phyloP scores from a whole-genome alignment of 73 alveolate species.

The Symbiodinium pilosum region DNA sequence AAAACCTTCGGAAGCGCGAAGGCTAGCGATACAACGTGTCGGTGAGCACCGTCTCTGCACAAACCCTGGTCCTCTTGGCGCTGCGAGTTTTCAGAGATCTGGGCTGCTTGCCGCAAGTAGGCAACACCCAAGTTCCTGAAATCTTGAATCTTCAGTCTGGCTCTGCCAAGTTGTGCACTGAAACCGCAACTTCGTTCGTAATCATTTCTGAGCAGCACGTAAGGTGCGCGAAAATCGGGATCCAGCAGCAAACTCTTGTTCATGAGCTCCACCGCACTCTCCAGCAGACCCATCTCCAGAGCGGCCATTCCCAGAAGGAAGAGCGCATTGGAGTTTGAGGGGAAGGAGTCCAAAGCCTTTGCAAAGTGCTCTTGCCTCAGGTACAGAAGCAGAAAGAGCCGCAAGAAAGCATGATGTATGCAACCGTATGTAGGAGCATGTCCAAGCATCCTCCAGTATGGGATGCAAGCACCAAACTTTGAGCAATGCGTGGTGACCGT shows the following conservation, averaged over 20 bases:
- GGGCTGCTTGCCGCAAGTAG: constrained; percentile 50
- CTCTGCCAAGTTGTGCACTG: too few species aligned
- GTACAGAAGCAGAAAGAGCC: background rate
- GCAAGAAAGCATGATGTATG: too few species aligned
- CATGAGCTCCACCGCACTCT: constrained; percentile 56
- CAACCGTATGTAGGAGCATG: too few species aligned
- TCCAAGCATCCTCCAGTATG: too few species aligned
- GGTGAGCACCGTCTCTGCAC: too few species aligned
- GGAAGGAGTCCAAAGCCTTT: constrained; percentile 57
- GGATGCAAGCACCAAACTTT: too few species aligned
- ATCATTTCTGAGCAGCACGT: background rate
- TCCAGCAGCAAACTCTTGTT: constrained; percentile 74
- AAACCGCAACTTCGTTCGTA: too few species aligned
- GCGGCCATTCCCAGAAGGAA: constrained; percentile 67
- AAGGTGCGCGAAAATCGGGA: constrained; percentile 81
- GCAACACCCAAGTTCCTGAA: constrained; percentile 80
- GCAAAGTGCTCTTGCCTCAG: constrained; percentile 47
- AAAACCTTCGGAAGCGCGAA: too few species aligned
- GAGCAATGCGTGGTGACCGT: too few species aligned
- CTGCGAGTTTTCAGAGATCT: constrained; percentile 14
- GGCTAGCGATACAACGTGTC: too few species aligned
- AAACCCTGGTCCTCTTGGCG: constrained; percentile 25
- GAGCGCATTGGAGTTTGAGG: constrained; percentile 81
- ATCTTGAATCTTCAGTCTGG: too few species aligned
- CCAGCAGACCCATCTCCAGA: constrained; percentile 51